Evolutionary conservation across 345 rosid species (phyloP).

Genomic region (Citrus trifoliata): DNA sequence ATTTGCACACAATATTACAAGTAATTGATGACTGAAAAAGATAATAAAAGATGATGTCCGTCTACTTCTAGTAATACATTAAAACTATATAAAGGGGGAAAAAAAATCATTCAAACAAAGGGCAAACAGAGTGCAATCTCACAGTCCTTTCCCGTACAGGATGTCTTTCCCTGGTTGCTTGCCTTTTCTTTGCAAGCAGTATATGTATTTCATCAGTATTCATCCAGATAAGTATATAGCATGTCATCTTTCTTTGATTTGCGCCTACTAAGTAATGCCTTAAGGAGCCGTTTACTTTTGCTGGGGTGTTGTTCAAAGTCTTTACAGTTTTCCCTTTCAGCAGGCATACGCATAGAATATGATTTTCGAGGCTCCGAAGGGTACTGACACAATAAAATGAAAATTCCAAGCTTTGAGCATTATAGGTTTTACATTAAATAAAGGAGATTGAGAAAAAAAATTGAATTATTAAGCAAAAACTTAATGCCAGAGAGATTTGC

Average conservation of each 20-base stretch:
- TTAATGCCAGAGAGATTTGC: slow-evolving; percentile 3
- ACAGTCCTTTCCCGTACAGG: neutral
- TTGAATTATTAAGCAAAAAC: neutral
- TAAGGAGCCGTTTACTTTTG: slow-evolving; percentile 85
- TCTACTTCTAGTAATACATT: neutral
- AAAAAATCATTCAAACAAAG: neutral
- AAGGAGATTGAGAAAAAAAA: neutral
- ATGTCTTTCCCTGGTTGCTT: neutral
- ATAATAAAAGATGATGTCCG: neutral
- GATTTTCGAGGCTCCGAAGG: slow-evolving; percentile 88
- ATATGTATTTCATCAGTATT: slow-evolving; percentile 46
- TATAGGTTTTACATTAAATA: neutral
- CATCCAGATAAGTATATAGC: slow-evolving; percentile 79
- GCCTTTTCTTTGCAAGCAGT: neutral
- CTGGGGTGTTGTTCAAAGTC: slow-evolving; percentile 67
- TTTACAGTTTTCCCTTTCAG: slow-evolving; percentile 52
- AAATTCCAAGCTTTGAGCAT: slow-evolving; percentile 6
- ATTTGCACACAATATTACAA: neutral
- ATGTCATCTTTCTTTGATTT: slow-evolving; percentile 89
- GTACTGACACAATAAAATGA: slow-evolving; percentile 41
- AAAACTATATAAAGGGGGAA: neutral
- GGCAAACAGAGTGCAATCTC: slow-evolving; percentile 7
- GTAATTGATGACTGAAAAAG: slow-evolving; percentile 1
- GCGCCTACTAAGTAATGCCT: slow-evolving; percentile 88
- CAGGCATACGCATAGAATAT: slow-evolving; percentile 58